Percentiles rank a stretch among this genome's conserved stretches.
These are phyloP conservation scores for Serpula lacrymans DNA, from an alignment of 768 basidiomycete genomes.

Conservation along the genomic window DNA sequence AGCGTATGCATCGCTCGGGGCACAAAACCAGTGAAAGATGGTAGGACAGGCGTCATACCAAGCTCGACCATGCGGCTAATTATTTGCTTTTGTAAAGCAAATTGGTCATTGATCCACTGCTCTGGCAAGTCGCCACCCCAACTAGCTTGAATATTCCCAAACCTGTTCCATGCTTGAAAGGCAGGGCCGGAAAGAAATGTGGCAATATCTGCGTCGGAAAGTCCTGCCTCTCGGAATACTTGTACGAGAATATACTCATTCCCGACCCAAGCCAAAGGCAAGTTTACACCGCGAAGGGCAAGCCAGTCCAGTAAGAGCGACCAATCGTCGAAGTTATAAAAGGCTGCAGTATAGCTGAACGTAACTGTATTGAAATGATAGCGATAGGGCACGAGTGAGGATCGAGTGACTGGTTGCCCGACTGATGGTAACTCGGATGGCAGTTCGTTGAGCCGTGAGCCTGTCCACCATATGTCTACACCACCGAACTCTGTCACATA, in stretches of 20 bases:
- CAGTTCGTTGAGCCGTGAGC: slow-evolving; percentile 25
- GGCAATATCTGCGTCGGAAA: slow-evolving; percentile 25
- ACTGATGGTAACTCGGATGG: slow-evolving; percentile 20
- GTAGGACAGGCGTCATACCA: slow-evolving; percentile 32
- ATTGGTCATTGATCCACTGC: slow-evolving; percentile 30
- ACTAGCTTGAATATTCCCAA: slow-evolving; percentile 32
- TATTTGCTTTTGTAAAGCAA: slow-evolving; percentile 26
- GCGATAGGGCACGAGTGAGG: slow-evolving; percentile 26
- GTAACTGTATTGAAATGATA: slow-evolving; percentile 36
- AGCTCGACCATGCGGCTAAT: slow-evolving; percentile 27
- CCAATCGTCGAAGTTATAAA: slow-evolving; percentile 30
- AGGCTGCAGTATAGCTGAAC: slow-evolving; percentile 29
- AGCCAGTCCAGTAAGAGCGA: slow-evolving; percentile 29
- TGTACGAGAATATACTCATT: slow-evolving; percentile 28
- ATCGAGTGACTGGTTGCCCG: slow-evolving; percentile 21
- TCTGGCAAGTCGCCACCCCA: slow-evolving; percentile 26
- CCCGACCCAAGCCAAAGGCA: slow-evolving; percentile 32
- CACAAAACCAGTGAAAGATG: slow-evolving; percentile 32
- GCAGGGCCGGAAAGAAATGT: slow-evolving; percentile 29
- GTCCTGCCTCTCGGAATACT: slow-evolving; percentile 26
- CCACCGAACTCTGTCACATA: slow-evolving; percentile 25
- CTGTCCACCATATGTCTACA: slow-evolving; percentile 33
- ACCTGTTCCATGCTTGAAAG: slow-evolving; percentile 32
- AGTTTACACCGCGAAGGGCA: slow-evolving; percentile 30
- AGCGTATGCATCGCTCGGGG: slow-evolving; percentile 20